phyloP scores from a whole-genome alignment of 345 rosid species.

The Trapa incisa region DNA sequence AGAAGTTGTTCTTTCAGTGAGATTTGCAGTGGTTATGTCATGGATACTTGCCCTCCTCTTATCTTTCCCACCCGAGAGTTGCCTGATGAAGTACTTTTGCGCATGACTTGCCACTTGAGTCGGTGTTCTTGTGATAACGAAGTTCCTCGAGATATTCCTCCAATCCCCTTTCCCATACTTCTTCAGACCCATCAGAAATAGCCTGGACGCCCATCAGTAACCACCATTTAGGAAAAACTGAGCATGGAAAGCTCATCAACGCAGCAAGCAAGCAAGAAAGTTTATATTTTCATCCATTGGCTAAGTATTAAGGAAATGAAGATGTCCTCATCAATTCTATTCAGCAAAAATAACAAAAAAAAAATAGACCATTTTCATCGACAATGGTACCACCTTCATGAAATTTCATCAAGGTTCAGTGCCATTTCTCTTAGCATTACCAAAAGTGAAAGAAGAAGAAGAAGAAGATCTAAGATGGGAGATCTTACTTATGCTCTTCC shows the following conservation, averaged over 20 bases:
- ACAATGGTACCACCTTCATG: background rate
- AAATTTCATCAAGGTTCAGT: background rate
- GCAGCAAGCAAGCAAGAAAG: background rate
- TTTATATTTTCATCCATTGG: background rate
- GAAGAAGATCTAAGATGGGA: too few species aligned
- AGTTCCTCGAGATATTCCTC: conserved; percentile 82
- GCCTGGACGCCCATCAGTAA: conserved; percentile 23
- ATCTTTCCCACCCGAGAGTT: conserved; percentile 81
- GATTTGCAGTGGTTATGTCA: conserved; percentile 81
- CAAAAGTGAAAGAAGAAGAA: background rate
- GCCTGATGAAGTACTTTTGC: conserved; percentile 91
- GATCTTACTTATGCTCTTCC: conserved; percentile 79
- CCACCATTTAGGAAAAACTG: background rate
- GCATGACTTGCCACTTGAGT: conserved; percentile 98
- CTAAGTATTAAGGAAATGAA: background rate
- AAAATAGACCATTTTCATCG: background rate
- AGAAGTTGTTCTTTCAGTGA: conserved; percentile 36
- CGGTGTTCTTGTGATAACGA: conserved; percentile 69
- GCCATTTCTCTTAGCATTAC: too few species aligned
- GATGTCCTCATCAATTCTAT: background rate
- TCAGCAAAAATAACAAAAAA: background rate
- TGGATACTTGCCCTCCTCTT: conserved; percentile 96
- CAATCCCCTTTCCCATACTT: conserved; percentile 98
- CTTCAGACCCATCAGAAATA: conserved; percentile 77
- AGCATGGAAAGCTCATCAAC: background rate